Base-by-base conservation (phyloP, 306 rosid genomes). In the Canavalia gladiata region DNA sequence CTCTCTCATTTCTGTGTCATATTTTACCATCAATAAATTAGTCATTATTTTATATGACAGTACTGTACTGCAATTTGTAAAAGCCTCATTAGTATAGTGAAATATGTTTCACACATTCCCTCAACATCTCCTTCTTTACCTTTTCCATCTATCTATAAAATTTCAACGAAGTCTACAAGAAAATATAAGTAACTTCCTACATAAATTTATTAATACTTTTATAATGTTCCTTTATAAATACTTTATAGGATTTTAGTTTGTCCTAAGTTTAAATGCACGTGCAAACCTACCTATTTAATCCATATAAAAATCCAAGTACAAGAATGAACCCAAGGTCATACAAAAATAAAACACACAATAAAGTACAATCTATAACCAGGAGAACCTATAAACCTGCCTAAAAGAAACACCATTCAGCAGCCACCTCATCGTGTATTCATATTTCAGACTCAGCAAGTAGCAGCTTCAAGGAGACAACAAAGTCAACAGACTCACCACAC, bases 381-480 rank as follows among this genome's bases (percentile, higher is more conserved):
- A 31, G 37, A 74, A 31, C 35, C 7, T 47, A 6, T 18, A 5
- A 50, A 10, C 30, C 81, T 18, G 39, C 63, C 13, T 2, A 3
- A 10, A 39, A n/a, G 46, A 57, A 62, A 34, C 60, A 76, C 52
- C 51, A 34, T 76, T 42, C 30, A 34, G 63, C 72, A 9, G 39
- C 63, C 64, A 64, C 64, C 9, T 28, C 43, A 65, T 58, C 31
- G 43, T 35, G 7, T 10, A 28, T 65, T 65, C 71, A 37, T 1
- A 41, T 65, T 52, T 25, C 33, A 51, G 54, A 50, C 52, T 64
- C 42, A 50, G 42, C 52, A 76, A 49, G 28, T 41, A 76, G 54
- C 74, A 62, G 33, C 55, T 65, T 77, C 8, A 64, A 47, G 54
- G 63, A 52, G 63, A 51, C 8, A 51, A 77, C 5, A 25, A n/a